Evolutionary conservation across 352 stramenopile genomes (phyloP), one percentile per base, ranked within the genome.

Genomic region (Pythium scleroteichum): DNA sequence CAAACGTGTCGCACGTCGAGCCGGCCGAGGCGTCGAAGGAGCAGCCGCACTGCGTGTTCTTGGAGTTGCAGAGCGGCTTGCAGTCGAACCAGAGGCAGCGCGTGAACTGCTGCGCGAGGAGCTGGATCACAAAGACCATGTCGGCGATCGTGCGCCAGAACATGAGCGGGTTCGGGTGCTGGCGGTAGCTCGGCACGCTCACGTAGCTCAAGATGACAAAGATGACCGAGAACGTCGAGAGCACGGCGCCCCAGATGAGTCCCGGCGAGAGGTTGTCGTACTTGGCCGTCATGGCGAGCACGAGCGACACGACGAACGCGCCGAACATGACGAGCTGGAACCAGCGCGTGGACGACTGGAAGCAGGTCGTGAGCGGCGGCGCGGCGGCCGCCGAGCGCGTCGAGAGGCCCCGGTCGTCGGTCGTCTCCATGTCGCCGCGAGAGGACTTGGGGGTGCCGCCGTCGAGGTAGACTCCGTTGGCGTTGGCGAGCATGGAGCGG

Each of bases 101-200:
- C 58, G 85, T 71, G 63, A 94, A 94, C 58, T 93, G 83, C 60
- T 94, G 82, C 48, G 80, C 75, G 52, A 94, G 63, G 2, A 96
- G 65, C 63, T 92, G 85, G 32, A 93, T 63, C 61, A 94, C 85
- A 62, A 94, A 94, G 19, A 93, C 72, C 17, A 79, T 78, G 66
- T 96, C 87, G 22, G 82, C 82, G 61, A 96, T 94, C 16, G 85
- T 91, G 47, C 85, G 82, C 83, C 84, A 96, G 61, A 96, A 96
- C 24, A 96, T 84, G 48, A 96, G 81, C 62, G 87, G 85, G 51
- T 96, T 96, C 24, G 87, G 87, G 55, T 96, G 87, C 59, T 94
- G 85, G 0, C 87, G 76, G 66, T 92, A 93, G 50, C 76, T 79
- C 3, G 78, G 81, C 22, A 93, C 84, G 58, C 83, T 92, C 14